These are phyloP conservation scores for Pseudozyma pruni DNA, from an alignment of 1,284 basidiomycete genomes.

Conservation along the genomic window DNA sequence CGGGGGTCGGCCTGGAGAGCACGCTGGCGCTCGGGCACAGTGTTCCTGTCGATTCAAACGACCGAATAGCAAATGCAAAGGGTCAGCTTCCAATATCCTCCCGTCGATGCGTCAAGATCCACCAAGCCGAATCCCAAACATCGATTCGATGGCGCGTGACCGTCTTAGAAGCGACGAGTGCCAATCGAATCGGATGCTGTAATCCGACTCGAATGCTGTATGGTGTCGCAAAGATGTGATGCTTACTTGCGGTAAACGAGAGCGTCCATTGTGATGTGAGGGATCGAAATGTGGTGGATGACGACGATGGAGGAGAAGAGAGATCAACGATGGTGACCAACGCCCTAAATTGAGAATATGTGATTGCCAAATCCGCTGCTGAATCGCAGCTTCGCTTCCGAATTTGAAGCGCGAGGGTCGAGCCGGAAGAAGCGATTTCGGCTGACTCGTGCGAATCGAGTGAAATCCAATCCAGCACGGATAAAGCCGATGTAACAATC, in stretches of 20 bases:
- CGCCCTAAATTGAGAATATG: conserved; percentile 3
- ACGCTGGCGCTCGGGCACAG: conserved; percentile 59
- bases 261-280: conserved; percentile 50
- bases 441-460: conserved; percentile 17
- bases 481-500: neutral
- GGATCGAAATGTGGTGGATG: conserved; percentile 6
- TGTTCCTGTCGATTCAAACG: conserved; percentile 57
- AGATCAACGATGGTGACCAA: conserved; percentile 20
- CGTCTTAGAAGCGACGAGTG: neutral
- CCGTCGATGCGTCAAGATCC: no score
- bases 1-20: conserved; percentile 60
- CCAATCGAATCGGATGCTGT: neutral
- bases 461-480: neutral
- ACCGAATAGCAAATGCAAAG: neutral
- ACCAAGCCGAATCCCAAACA: no score
- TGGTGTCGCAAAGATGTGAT: conserved; percentile 3
- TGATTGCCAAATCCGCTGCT: conserved; percentile 9
- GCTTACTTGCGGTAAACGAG: conserved; percentile 58
- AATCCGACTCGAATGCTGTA: neutral
- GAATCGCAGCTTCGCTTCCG: conserved; percentile 29
- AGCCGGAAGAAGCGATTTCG: conserved; percentile 37
- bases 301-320: conserved; percentile 21
- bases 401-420: conserved; percentile 8
- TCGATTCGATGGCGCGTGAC: no score
- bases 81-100: neutral